phyloP scores from a whole-genome alignment of 305 asterid species.

The Withania somnifera region DNA sequence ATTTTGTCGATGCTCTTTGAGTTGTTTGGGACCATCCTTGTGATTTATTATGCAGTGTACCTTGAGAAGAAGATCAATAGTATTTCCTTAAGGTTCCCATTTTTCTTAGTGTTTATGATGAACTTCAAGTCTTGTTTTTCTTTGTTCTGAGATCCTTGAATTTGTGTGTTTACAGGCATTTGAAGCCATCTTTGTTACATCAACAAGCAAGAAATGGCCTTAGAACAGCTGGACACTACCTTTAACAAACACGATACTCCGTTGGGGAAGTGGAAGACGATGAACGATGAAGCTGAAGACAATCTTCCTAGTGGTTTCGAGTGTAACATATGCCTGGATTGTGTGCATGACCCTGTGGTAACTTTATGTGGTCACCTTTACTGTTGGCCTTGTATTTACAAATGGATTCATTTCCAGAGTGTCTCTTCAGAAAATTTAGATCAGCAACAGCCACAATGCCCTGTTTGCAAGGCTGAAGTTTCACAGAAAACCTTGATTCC shows the following conservation, averaged over 20 bases:
- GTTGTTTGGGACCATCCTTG: not conserved
- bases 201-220: not conserved
- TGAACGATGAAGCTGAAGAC: conserved; percentile 12
- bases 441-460: conserved; percentile 38
- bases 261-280: conserved; percentile 14
- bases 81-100: not conserved
- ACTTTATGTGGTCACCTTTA: conserved; percentile 87
- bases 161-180: not conserved
- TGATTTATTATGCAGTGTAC: not conserved
- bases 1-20: not conserved
- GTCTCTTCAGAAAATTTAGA: conserved; percentile 10
- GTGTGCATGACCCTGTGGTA: conserved; percentile 67
- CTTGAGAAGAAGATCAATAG: not conserved
- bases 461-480: conserved; percentile 55
- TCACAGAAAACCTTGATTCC: conserved; percentile 47
- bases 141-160: not conserved
- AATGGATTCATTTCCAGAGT: conserved; percentile 31
- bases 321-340: conserved; percentile 60
- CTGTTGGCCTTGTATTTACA: conserved; percentile 85
- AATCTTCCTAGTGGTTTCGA: conserved; percentile 34
- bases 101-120: not conserved
- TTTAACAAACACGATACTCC: not conserved
- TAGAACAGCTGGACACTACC: conserved; percentile 1
- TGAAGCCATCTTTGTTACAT: not conserved
- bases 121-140: not conserved